Base-by-base conservation (phyloP, 768 basidiomycete species). In the Lyophyllum semitale region DNA sequence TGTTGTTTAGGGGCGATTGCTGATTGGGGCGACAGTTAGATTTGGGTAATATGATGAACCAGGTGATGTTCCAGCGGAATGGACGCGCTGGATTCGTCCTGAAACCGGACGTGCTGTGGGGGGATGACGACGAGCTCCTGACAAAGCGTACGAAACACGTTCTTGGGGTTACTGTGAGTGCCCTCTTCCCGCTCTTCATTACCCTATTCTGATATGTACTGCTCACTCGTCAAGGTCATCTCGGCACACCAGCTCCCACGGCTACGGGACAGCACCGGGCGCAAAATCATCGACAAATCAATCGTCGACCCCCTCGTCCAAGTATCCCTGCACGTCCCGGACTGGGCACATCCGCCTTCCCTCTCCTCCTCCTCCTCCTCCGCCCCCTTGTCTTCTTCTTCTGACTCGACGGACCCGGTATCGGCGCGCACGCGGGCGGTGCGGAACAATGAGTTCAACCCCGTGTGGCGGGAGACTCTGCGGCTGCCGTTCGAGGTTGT, bases 191-290 rank as follows among this genome's bases (percentile, higher is more conserved):
- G 26, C 27, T 47, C 25, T 29, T 35, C 46, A 25, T 37, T 30
- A 47, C 33, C 47, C 22, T 8, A 29, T 11, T 38, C 35, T n/a
- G n/a, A 17, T 29, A 32, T 20, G 69, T 65, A 67, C 79, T 63
- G 88, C n/a, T 96, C 58, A 95, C 95, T 2, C 95, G 89, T 11
- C 95, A 98, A 68, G 92, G 95, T 62, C 83, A n/a, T n/a, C n/a
- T n/a, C n/a, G n/a, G n/a, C n/a, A n/a, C n/a, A n/a, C n/a, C n/a
- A n/a, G n/a, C n/a, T 97, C 0, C 93, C 93, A 0, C 79, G 84
- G 0, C 83, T 85, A 2, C 84, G 84, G 60, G 86, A 91, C 67
- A 72, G 77, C 0, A 71, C 69, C 37, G 86, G 84, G 0, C 81
- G 76, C 48, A 87, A 89, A 60, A 77, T 84, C 45, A 67, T 80